Percentiles rank a stretch among this genome's conserved stretches.
These are phyloP conservation scores for Aspergillus bridgeri DNA, from an alignment of 495 filamentous ascomycete genomes.

Conservation along the genomic window DNA sequence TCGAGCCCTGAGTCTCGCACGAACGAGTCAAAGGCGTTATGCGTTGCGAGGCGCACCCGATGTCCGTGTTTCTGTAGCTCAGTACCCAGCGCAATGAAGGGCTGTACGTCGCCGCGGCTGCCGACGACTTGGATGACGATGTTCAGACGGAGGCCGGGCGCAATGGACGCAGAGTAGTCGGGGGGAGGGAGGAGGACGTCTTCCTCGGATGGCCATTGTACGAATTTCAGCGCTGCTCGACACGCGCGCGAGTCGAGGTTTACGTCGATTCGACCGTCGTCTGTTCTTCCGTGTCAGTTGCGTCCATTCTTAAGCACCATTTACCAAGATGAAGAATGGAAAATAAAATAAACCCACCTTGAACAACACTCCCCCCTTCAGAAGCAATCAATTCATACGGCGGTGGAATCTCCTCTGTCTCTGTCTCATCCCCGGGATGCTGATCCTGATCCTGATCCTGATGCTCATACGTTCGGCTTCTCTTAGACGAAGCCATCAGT, in stretches of 20 bases:
- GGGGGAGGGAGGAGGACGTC: constrained; percentile 5
- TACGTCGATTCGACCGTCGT: constrained; percentile 27
- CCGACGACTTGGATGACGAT: constrained; percentile 55
- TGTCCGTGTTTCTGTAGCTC: constrained; percentile 44
- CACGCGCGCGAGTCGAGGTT: constrained; percentile 24
- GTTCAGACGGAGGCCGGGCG: constrained; percentile 31
- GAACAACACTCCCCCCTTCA: not conserved
- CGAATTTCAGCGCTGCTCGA: constrained; percentile 16
- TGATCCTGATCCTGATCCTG: too few species aligned
- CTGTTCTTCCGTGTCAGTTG: constrained; percentile 10
- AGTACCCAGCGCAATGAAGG: constrained; percentile 52
- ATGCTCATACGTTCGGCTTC: too few species aligned
- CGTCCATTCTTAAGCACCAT: too few species aligned
- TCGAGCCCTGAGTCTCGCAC: constrained; percentile 52
- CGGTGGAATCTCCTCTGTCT: not conserved
- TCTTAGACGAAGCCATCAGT: too few species aligned
- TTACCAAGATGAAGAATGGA: too few species aligned
- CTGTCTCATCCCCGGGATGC: too few species aligned
- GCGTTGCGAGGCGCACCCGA: constrained; percentile 62
- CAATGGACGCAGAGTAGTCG: constrained; percentile 12
- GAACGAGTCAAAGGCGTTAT: constrained; percentile 57
- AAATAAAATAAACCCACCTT: not conserved
- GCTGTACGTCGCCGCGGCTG: constrained; percentile 52
- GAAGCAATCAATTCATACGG: not conserved
- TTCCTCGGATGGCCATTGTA: constrained; percentile 11